These are phyloP conservation scores for Ogataea ganodermae DNA, from an alignment of 805 yeast genomes.

Conservation along the genomic window DNA sequence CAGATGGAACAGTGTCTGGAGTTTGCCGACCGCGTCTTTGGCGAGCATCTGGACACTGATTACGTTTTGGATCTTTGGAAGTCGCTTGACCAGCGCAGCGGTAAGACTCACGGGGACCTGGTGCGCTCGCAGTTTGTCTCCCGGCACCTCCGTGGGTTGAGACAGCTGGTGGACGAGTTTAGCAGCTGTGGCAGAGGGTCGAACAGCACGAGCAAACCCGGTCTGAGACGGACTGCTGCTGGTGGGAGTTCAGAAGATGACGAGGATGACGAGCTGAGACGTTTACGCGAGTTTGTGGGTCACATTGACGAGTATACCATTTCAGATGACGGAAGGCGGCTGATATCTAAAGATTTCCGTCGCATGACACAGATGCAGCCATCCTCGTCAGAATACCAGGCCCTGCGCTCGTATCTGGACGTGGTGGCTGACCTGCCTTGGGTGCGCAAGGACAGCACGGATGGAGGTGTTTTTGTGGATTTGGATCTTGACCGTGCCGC, in stretches of 20 bases:
- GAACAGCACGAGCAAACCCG: slow-evolving; percentile 8
- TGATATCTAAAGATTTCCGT: slow-evolving; percentile 51
- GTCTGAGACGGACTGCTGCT: slow-evolving; percentile 6
- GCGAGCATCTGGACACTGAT: slow-evolving; percentile 28
- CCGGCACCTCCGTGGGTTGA: slow-evolving; percentile 31
- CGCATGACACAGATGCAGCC: slow-evolving; percentile 56
- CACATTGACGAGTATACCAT: slow-evolving; percentile 37
- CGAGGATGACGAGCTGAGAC: slow-evolving; percentile 44
- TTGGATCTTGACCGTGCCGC: slow-evolving; percentile 56
- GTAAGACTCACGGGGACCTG: slow-evolving; percentile 25
- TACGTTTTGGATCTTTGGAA: slow-evolving; percentile 34
- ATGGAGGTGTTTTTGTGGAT: slow-evolving; percentile 29
- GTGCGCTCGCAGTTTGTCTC: slow-evolving; percentile 32
- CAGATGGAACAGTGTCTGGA: slow-evolving; percentile 16
- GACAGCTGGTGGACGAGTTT: slow-evolving; percentile 27
- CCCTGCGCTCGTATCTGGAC: slow-evolving; percentile 63
- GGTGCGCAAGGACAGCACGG: slow-evolving; percentile 30
- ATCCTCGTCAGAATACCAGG: slow-evolving; percentile 64
- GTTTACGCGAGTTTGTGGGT: slow-evolving; percentile 33
- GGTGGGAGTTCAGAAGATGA: slow-evolving; percentile 21
- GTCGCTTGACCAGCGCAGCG: slow-evolving; percentile 25
- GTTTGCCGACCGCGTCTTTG: slow-evolving; percentile 31
- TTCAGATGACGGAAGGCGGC: slow-evolving; percentile 43
- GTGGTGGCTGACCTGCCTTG: slow-evolving; percentile 68
- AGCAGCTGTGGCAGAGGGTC: slow-evolving; percentile 8